A percentile compares a stretch with the other conserved stretches of the same genome.
phyloP scores from a whole-genome alignment of 495 filamentous ascomycete genomes.

The Neurospora sp. region DNA sequence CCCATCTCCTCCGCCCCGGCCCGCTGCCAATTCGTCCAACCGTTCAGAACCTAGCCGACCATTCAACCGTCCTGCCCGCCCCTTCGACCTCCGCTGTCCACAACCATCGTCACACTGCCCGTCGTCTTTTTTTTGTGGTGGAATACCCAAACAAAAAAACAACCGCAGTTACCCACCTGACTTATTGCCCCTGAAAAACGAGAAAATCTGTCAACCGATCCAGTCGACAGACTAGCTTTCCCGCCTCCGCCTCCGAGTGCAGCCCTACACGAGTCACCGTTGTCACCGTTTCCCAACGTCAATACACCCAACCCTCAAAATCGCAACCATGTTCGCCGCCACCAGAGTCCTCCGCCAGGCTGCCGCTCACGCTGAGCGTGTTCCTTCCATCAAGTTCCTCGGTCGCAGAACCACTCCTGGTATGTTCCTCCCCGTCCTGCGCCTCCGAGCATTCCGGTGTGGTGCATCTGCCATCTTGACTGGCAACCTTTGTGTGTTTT shows the following conservation, averaged over 20 bases:
- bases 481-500: not conserved
- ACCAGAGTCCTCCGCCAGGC: conserved; percentile 58
- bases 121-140: not conserved
- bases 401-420: conserved; percentile 77
- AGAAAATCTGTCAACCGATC: not conserved
- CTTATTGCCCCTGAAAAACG: not conserved
- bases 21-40: not conserved
- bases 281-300: not conserved
- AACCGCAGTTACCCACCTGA: not conserved
- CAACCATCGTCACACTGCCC: not conserved
- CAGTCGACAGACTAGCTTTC: not conserved
- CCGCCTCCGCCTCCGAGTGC: not conserved
- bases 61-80: not conserved
- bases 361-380: conserved; percentile 51
- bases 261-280: not conserved
- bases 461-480: not conserved
- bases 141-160: not conserved
- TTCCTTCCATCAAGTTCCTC: conserved; percentile 82
- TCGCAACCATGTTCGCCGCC: conserved; percentile 43
- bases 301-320: not conserved
- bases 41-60: not conserved
- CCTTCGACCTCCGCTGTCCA: not conserved
- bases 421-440: conserved; percentile 34
- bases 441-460: not conserved
- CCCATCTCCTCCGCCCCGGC: not conserved